Evolutionary conservation across 768 basidiomycete genomes (phyloP), one percentile per base, ranked within the genome.

Genomic region (Daedalea quercina): DNA sequence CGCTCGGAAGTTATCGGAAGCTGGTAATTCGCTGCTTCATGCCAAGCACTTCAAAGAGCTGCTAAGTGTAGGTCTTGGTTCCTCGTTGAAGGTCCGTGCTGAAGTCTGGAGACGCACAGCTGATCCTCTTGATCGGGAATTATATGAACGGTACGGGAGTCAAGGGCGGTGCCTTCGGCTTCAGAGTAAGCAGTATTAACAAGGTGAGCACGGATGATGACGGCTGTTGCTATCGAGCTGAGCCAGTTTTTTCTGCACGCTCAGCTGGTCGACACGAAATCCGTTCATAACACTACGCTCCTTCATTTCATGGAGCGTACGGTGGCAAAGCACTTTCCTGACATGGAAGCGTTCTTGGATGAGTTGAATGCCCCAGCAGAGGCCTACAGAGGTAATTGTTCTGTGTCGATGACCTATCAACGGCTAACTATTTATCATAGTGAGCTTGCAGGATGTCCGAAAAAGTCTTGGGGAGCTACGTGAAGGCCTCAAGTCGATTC

Each of bases 81-180:
- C 19, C 37, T 15, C 20, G 19, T 40, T n/a, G 24, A 20, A 8
- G 2, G 3, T 2, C 11, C 40, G 13, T 26, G 24, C 37, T 50
- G 1, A 15, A 19, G 12, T 6, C 34, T 37, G 12, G 1, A 23
- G 11, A 19, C 28, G 1, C 42, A 19, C 50, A 86, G 87, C 79
- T 99, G 40, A 96, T 98, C 58, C 83, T 99, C 13, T 77, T 94
- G 60, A 82, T 99, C 59, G 95, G 95, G 41, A 99, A 99, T 67
- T 99, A 93, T 68, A 94, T 98, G 86, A 99, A 99, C 65, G 92
- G 94, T 6, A 87, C 92, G 50, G 93, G 94, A 50, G 79, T 92
- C 61, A 96, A 95, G 67, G 95, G 95, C 51, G 94, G 94, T 28
- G 96, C 96, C 1, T 95, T 90, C 61, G 95, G 95, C 54, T 99